Conservation (phyloP, 2,329 filamentous ascomycete species). For the Pyrenochaeta sp. region DNA sequence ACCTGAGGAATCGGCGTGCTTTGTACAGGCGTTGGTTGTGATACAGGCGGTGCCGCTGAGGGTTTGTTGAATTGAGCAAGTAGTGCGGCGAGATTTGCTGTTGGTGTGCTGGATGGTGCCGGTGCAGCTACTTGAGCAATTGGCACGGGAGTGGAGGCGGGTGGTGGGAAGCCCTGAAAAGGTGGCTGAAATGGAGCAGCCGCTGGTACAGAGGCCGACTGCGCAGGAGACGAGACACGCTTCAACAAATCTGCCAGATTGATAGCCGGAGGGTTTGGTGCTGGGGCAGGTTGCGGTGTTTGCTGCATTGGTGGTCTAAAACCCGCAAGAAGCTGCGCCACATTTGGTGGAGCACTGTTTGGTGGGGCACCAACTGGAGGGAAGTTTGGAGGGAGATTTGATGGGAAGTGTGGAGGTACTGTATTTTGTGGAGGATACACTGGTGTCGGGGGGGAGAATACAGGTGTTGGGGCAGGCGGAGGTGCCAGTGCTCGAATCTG, state of each 20-base stretch:
- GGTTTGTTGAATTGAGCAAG: constrained; percentile 44
- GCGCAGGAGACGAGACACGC: constrained; percentile 38
- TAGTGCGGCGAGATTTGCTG: constrained; percentile 41
- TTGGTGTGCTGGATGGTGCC: constrained; percentile 35
- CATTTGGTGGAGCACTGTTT: constrained; percentile 32
- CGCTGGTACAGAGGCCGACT: constrained; percentile 32
- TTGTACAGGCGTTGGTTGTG: constrained; percentile 28
- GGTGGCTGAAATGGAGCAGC: constrained; percentile 39
- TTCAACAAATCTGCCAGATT: constrained; percentile 42
- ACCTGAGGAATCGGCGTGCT: constrained; percentile 28
- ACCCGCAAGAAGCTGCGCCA: constrained; percentile 42
- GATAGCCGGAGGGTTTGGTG: constrained; percentile 29
- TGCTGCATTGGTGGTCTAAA: constrained; percentile 30
- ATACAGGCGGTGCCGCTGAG: constrained; percentile 21
- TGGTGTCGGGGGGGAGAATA: constrained; percentile 44
- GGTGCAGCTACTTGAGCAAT: constrained; percentile 34
- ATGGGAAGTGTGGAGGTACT: constrained; percentile 26
- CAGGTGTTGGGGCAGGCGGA: constrained; percentile 60
- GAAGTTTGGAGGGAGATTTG: constrained; percentile 22
- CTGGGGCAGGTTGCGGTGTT: constrained; percentile 29
- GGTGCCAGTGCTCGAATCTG: constrained; percentile 80
- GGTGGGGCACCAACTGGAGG: constrained; percentile 29
- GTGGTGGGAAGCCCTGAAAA: constrained; percentile 33
- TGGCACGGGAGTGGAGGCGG: constrained; percentile 32
- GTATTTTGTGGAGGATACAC: constrained; percentile 39